These are phyloP conservation scores for Ochetophila trinervis DNA, from an alignment of 306 rosid genomes.

Conservation along the genomic window DNA sequence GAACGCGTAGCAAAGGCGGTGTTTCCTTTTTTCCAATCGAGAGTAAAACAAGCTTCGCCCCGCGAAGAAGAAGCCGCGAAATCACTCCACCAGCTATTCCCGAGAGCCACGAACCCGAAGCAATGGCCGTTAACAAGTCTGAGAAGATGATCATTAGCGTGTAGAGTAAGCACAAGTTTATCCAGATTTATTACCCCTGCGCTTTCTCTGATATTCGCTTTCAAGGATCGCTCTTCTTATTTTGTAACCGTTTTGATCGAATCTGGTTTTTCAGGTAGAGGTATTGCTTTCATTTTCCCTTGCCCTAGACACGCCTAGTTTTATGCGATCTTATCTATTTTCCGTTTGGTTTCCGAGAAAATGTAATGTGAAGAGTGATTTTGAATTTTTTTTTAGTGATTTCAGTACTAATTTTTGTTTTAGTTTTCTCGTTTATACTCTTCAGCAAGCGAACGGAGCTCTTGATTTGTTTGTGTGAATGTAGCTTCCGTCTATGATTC, in stretches of 20 bases:
- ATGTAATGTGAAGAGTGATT: neutral
- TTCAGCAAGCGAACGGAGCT: too few relatives aligned
- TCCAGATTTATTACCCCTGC: slow-evolving; percentile 2
- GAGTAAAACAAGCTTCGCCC: too few relatives aligned
- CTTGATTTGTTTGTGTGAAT: too few relatives aligned
- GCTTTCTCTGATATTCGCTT: neutral
- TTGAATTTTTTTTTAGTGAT: neutral
- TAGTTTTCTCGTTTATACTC: neutral
- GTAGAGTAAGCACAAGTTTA: too few relatives aligned
- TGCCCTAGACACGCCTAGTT: neutral
- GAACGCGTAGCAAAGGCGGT: neutral
- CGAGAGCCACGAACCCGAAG: too few relatives aligned
- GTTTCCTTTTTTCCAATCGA: neutral
- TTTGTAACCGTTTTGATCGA: neutral
- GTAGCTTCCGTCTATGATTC: too few relatives aligned
- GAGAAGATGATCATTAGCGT: too few relatives aligned
- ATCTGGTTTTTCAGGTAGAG: neutral
- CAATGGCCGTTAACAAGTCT: too few relatives aligned
- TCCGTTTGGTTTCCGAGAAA: slow-evolving; percentile 10
- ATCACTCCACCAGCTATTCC: too few relatives aligned
- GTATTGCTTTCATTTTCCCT: too few relatives aligned
- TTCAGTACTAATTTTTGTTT: neutral
- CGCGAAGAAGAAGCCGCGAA: too few relatives aligned
- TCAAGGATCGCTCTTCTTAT: neutral
- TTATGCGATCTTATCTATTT: neutral